Evolutionary conservation across 441 rosid species (phyloP).

Genomic region (Breynia disticha): DNA sequence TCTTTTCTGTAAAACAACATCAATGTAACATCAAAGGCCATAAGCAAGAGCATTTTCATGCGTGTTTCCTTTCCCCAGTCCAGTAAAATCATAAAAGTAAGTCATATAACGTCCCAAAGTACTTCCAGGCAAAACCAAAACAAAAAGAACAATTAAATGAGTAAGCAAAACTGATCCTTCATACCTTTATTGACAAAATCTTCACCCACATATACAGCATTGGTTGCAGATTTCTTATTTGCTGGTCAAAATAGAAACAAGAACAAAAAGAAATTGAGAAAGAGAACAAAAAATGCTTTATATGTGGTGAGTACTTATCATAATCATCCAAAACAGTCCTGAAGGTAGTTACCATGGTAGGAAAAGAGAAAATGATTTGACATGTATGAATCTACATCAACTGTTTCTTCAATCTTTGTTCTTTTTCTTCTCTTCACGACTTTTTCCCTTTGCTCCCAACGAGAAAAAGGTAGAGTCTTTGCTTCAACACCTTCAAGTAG

Average conservation of each 20-base stretch:
- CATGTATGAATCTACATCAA: constrained; percentile 41
- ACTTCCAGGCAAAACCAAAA: too few species aligned
- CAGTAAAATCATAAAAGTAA: too few species aligned
- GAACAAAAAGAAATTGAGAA: background rate
- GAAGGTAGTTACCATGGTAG: constrained; percentile 40
- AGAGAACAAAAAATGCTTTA: constrained; percentile 4
- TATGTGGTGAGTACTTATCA: background rate
- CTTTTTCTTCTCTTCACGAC: constrained; percentile 64
- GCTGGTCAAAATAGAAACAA: constrained; percentile 27
- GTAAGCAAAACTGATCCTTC: constrained; percentile 12
- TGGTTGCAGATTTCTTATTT: constrained; percentile 35
- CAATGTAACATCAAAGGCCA: background rate
- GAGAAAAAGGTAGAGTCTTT: constrained; percentile 36
- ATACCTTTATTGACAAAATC: constrained; percentile 42
- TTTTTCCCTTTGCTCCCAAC: constrained; percentile 27
- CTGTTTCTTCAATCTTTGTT: constrained; percentile 54
- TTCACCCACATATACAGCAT: constrained; percentile 29
- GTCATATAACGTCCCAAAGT: too few species aligned
- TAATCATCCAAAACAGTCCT: constrained; percentile 2
- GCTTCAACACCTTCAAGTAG: constrained; percentile 26
- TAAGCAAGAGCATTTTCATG: background rate
- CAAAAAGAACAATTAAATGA: too few species aligned
- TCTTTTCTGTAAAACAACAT: constrained; percentile 29
- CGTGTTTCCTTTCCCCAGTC: background rate
- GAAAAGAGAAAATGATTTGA: constrained; percentile 60